Evolutionary conservation across 2,329 filamentous ascomycete species (phyloP), one percentile per base, ranked within the genome.

Genomic region (Fusarium brevicatenulatum): DNA sequence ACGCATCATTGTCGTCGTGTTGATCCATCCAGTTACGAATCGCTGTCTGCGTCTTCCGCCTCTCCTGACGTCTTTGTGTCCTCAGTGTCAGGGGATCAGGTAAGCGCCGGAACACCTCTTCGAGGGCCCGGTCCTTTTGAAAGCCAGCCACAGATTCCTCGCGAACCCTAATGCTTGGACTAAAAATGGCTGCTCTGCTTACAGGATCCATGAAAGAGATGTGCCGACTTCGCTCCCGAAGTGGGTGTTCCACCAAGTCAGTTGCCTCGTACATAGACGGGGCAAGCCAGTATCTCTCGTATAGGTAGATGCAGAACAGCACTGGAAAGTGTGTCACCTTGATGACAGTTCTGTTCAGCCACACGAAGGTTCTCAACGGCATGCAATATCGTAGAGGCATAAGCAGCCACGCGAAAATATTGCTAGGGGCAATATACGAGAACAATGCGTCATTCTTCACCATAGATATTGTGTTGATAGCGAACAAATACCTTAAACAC

Each of bases 371-470:
- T 44, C 90, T 90, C 75, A 98, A 91, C 0, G 95, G 91, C 84
- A 98, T 91, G 76, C 91, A 85, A 79, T 92, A 97, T 71, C 95
- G 89, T 49, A 97, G 81, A 1, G 95, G 95, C 77, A 95, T 95
- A 34, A 97, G 85, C 1, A 95, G 80, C 95, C 95, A 98, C 3
- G 94, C 95, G 71, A 98, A 88, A 36, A 98, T 92, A 79, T 98
- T 98, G 19, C 93, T 92, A 0, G 95, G 95, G 4, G 95, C 93
- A 68, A 98, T 90, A 80, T 98, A 98, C 7, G 94, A 97, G 85
- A 98, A 98, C 0, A 98, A 85, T 0, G 95, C 93, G 80, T 98
- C 95, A n/a, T 96, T 97, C 82, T 98, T 98, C 73, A 98, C 95
- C 93, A 97, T 97, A 9, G 94, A 97, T 55, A 98, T 97, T 9